phyloP scores from a whole-genome alignment of 176 grass and related monocot genomes.

The Aechmea fasciata region DNA sequence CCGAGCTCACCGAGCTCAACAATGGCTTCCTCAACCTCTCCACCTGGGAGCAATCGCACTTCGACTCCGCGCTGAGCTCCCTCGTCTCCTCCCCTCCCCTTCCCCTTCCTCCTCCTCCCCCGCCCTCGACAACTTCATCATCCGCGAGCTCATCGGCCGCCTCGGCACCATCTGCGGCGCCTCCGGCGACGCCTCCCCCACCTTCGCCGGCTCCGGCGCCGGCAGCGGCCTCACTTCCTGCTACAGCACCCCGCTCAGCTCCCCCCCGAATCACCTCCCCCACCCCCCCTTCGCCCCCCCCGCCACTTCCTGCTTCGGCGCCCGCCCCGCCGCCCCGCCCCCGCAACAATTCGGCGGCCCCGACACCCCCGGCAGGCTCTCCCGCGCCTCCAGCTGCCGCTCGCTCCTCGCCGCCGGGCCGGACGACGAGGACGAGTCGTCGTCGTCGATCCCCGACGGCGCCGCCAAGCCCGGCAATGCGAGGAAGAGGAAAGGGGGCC shows the following conservation, averaged over 20 bases:
- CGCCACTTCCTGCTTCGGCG: constrained; percentile 10
- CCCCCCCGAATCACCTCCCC: constrained; percentile 28
- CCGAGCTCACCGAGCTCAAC: background rate
- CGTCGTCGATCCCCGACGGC: background rate
- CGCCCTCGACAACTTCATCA: constrained; percentile 17
- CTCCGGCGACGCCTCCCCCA: constrained; percentile 16
- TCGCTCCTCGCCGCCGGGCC: constrained; percentile 25
- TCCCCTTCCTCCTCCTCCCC: background rate
- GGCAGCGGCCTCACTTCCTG: constrained; percentile 38
- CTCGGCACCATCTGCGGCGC: constrained; percentile 57
- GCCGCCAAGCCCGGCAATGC: constrained; percentile 11
- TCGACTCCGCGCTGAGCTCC: constrained; percentile 55
- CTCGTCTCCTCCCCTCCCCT: constrained; percentile 43
- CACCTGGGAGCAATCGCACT: constrained; percentile 19
- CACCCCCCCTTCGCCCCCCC: constrained; percentile 9
- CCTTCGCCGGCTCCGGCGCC: background rate
- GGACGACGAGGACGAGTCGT: background rate
- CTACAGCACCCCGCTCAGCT: constrained; percentile 58
- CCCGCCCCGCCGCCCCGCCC: background rate
- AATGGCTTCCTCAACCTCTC: constrained; percentile 7
- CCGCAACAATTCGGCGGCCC: too few relatives aligned
- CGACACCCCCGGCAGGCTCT: constrained; percentile 25
- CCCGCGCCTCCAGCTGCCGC: constrained; percentile 36
- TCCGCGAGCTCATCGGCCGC: constrained; percentile 59
- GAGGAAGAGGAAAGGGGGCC: constrained; percentile 38